phyloP scores from a whole-genome alignment of 495 filamentous ascomycete species.

The Bacidia rubella region DNA sequence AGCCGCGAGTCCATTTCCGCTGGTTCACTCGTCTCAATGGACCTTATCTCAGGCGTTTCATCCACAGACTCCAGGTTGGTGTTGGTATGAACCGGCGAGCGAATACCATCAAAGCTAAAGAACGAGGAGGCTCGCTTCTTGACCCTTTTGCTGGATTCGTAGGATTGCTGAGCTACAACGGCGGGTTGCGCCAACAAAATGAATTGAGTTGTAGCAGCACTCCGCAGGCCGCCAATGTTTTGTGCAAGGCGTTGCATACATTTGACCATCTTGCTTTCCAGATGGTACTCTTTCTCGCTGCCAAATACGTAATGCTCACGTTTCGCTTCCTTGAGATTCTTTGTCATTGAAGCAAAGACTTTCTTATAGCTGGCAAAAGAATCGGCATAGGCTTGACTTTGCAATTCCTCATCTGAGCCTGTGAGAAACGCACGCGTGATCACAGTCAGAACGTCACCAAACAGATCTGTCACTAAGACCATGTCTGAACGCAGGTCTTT shows the following conservation, averaged over 20 bases:
- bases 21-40: conserved; percentile 13
- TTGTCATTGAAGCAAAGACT: conserved; percentile 58
- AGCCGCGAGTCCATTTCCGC: background rate
- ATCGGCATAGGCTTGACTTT: conserved; percentile 45
- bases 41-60: conserved; percentile 50
- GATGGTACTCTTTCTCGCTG: conserved; percentile 64
- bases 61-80: conserved; percentile 45
- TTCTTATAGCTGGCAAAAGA: conserved; percentile 54
- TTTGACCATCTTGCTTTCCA: conserved; percentile 67
- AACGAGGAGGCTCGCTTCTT: background rate
- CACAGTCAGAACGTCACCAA: conserved; percentile 67
- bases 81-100: background rate
- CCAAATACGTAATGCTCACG: conserved; percentile 80
- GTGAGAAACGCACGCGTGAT: conserved; percentile 78
- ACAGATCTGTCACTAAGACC: conserved; percentile 56
- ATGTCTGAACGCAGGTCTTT: conserved; percentile 62
- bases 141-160: background rate
- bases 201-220: conserved; percentile 82
- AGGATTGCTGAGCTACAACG: conserved; percentile 6
- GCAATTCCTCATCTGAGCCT: conserved; percentile 68
- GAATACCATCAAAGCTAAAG: background rate
- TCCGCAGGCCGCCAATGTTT: conserved; percentile 79
- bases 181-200: conserved; percentile 54
- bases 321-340: conserved; percentile 75
- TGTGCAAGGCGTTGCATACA: conserved; percentile 81